Evolutionary conservation across 306 rosid genomes (phyloP).

Genomic region (Dryas octopetala): DNA sequence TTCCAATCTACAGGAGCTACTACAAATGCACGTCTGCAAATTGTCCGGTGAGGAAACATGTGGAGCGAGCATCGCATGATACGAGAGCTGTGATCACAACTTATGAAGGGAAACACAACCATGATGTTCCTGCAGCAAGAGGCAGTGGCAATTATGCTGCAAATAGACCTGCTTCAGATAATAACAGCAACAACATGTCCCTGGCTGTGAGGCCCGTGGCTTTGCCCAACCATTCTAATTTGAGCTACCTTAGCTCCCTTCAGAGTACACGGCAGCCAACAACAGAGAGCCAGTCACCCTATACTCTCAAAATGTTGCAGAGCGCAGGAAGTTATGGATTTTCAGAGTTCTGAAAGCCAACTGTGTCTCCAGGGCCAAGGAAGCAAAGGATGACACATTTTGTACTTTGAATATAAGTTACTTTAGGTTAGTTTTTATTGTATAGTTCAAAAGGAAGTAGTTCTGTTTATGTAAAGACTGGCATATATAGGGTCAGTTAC

Average conservation of each 20-base stretch:
- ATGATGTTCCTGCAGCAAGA: constrained; percentile 88
- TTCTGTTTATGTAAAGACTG: constrained; percentile 8
- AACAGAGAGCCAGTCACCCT: constrained; percentile 18
- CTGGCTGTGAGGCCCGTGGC: constrained; percentile 36
- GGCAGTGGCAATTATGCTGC: constrained; percentile 51
- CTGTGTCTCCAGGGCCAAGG: not conserved
- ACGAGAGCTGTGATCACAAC: constrained; percentile 87
- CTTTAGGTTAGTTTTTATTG: constrained; percentile 14
- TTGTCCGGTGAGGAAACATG: constrained; percentile 91
- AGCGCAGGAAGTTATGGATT: constrained; percentile 11
- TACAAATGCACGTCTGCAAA: constrained; percentile 82
- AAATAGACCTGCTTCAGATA: constrained; percentile 20
- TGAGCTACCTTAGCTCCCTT: constrained; percentile 30
- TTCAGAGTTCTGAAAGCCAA: constrained; percentile 9
- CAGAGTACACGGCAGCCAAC: constrained; percentile 17
- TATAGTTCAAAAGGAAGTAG: constrained; percentile 29
- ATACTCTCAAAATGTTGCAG: constrained; percentile 34
- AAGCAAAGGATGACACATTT: constrained; percentile 13
- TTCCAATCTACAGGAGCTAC: constrained; percentile 65
- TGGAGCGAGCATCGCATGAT: constrained; percentile 86
- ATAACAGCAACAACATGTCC: constrained; percentile 12
- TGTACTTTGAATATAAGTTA: constrained; percentile 11
- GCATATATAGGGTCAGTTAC: constrained; percentile 15
- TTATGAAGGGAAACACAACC: constrained; percentile 94
- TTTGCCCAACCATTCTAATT: constrained; percentile 23